phyloP scores from a whole-genome alignment of 768 basidiomycete species.

The Leccinum barrowsii region DNA sequence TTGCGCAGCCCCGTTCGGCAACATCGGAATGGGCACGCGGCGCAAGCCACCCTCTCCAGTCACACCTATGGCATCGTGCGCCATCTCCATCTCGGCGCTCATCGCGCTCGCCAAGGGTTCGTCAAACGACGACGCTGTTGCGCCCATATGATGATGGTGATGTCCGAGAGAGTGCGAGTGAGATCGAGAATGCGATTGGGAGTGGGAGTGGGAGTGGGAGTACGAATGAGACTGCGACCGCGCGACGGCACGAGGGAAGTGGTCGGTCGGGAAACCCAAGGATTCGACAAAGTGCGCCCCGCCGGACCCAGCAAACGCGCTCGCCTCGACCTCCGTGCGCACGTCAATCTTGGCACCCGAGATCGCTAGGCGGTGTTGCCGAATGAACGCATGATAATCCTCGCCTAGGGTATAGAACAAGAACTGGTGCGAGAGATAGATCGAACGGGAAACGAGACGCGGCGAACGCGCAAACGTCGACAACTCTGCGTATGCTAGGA shows the following conservation, averaged over 20 bases:
- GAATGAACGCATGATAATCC: conserved; percentile 77
- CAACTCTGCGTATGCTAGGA: conserved; percentile 78
- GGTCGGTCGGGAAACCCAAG: conserved; percentile 4
- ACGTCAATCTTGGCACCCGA: conserved; percentile 62
- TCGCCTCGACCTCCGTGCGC: conserved; percentile 66
- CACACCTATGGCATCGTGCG: conserved; percentile 34
- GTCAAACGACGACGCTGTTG: conserved; percentile 53
- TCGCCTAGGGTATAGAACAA: conserved; percentile 72
- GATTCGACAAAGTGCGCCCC: conserved; percentile 25
- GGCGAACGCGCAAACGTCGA: conserved; percentile 64
- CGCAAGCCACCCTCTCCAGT: conserved; percentile 34
- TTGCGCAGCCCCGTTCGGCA: conserved; percentile 61
- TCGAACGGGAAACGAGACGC: conserved; percentile 60
- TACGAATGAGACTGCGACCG: neutral
- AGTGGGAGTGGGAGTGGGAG: no score
- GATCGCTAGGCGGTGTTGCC: conserved; percentile 58
- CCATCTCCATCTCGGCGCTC: conserved; percentile 58
- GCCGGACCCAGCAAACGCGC: conserved; percentile 39
- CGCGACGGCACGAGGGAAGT: neutral
- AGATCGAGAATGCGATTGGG: neutral
- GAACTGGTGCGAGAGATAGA: conserved; percentile 87
- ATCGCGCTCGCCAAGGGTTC: conserved; percentile 78
- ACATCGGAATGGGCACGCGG: conserved; percentile 56
- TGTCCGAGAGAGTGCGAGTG: neutral
- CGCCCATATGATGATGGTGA: conserved; percentile 25